phyloP scores from a whole-genome alignment of 2,329 filamentous ascomycete species.

The Aspergillus costaricaensis region DNA sequence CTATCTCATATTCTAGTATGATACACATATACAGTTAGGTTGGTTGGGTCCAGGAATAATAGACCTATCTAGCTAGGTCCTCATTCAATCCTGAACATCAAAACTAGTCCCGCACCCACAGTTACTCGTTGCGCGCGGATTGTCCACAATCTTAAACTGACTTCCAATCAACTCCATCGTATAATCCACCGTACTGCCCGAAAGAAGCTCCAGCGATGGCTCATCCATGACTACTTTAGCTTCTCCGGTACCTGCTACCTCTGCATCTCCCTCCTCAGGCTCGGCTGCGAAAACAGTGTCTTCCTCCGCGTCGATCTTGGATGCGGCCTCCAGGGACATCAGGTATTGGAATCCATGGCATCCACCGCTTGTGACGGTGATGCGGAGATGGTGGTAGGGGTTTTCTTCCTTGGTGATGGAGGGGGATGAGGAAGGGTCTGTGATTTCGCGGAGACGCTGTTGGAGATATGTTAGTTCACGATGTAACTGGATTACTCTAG shows the following conservation, averaged over 20 bases:
- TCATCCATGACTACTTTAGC: slow-evolving; percentile 90
- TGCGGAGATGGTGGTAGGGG: slow-evolving; percentile 80
- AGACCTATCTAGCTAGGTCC: neutral
- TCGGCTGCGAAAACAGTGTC: slow-evolving; percentile 83
- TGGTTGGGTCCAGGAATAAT: neutral
- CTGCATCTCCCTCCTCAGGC: slow-evolving; percentile 22
- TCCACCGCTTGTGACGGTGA: slow-evolving; percentile 88
- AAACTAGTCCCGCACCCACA: slow-evolving; percentile 98
- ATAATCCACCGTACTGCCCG: slow-evolving; percentile 93
- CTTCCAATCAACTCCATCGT: slow-evolving; percentile 92
- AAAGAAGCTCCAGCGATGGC: slow-evolving; percentile 81
- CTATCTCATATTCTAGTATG: slow-evolving; percentile 17
- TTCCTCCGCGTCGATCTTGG: slow-evolving; percentile 67
- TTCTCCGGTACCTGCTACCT: slow-evolving; percentile 45
- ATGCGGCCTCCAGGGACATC: slow-evolving; percentile 72
- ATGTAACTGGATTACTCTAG: neutral
- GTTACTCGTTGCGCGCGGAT: slow-evolving; percentile 86
- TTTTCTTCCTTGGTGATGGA: slow-evolving; percentile 54
- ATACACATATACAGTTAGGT: slow-evolving; percentile 10
- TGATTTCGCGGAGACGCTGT: slow-evolving; percentile 73
- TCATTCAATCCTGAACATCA: slow-evolving; percentile 70
- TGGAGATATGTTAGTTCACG: neutral
- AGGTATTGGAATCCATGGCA: slow-evolving; percentile 98
- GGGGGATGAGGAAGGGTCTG: slow-evolving; percentile 49
- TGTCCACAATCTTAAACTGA: slow-evolving; percentile 96